A percentile compares a stretch with the other conserved stretches of the same genome.
phyloP scores from a whole-genome alignment of 805 yeast genomes.

The Schwanniomyces pseudopolymorphus region DNA sequence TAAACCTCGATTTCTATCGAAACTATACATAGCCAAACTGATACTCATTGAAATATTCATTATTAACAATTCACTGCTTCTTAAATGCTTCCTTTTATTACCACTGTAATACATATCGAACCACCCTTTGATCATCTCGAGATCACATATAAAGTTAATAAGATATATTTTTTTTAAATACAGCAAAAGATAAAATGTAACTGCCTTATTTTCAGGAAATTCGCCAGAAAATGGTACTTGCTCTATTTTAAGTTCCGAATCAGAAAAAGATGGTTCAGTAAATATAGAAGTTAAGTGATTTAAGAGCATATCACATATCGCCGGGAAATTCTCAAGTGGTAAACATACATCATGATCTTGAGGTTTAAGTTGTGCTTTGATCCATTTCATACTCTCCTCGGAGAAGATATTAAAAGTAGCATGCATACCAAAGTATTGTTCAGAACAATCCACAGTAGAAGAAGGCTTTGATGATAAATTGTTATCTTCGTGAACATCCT shows the following conservation, averaged over 20 bases:
- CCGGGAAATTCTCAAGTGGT: conserved; percentile 31
- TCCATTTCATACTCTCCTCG: conserved; percentile 32
- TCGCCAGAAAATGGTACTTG: conserved; percentile 19
- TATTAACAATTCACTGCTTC: conserved; percentile 30
- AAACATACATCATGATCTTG: conserved; percentile 15
- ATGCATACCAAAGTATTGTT: conserved; percentile 35
- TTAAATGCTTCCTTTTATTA: conserved; percentile 14
- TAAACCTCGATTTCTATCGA: not conserved
- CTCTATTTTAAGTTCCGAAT: conserved; percentile 12
- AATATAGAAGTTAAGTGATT: conserved; percentile 20
- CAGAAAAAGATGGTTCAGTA: conserved; percentile 29
- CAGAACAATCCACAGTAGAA: conserved; percentile 3
- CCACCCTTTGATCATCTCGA: conserved; percentile 14
- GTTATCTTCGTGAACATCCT: not conserved
- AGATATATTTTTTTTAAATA: conserved; percentile 21
- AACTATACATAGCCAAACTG: conserved; percentile 2
- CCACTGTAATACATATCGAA: conserved; percentile 23
- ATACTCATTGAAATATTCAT: conserved; percentile 23
- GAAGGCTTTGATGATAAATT: not conserved
- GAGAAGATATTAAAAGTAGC: conserved; percentile 37
- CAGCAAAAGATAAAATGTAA: conserved; percentile 27
- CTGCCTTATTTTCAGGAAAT: conserved; percentile 20
- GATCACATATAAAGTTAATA: conserved; percentile 19
- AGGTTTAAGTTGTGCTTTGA: conserved; percentile 23
- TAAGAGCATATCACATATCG: conserved; percentile 17